Evolutionary conservation across 306 rosid species (phyloP).

Genomic region (Cyamopsis tetragonoloba): DNA sequence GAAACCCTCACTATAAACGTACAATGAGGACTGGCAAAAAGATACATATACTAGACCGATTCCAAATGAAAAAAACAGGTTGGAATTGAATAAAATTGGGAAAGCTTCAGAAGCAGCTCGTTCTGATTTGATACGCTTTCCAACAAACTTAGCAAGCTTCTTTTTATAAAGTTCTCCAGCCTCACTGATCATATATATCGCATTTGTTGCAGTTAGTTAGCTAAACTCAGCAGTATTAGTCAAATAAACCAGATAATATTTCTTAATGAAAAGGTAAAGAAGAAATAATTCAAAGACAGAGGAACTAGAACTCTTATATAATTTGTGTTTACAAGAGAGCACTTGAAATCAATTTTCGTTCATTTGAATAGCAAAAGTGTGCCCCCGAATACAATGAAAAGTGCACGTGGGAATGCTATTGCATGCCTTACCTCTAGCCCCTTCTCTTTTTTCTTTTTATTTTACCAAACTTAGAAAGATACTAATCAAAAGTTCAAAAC

Average conservation of each 20-base stretch:
- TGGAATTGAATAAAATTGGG: slow-evolving; percentile 21
- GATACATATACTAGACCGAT: slow-evolving; percentile 7
- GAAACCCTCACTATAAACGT: neutral
- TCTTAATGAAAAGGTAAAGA: neutral
- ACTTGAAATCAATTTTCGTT: slow-evolving; percentile 6
- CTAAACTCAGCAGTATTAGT: neutral
- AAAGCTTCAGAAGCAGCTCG: slow-evolving; percentile 91
- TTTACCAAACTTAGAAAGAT: too few relatives aligned
- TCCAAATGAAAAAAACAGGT: slow-evolving; percentile 3
- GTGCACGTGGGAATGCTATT: too few relatives aligned
- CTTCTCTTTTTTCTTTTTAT: too few relatives aligned
- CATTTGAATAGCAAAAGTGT: too few relatives aligned
- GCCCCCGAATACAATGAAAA: too few relatives aligned
- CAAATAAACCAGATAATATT: neutral
- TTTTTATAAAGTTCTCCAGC: slow-evolving; percentile 74
- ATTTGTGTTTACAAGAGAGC: slow-evolving; percentile 3
- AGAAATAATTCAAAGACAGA: neutral
- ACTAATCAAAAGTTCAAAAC: too few relatives aligned
- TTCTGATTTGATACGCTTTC: slow-evolving; percentile 85
- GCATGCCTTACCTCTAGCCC: too few relatives aligned
- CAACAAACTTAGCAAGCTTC: slow-evolving; percentile 91
- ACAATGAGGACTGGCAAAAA: neutral
- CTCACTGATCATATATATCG: slow-evolving; percentile 55
- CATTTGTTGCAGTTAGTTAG: slow-evolving; percentile 14
- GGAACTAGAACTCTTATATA: neutral